Evolutionary conservation across 208 protist genomes (phyloP).

Genomic region (Zelonia costaricensis): DNA sequence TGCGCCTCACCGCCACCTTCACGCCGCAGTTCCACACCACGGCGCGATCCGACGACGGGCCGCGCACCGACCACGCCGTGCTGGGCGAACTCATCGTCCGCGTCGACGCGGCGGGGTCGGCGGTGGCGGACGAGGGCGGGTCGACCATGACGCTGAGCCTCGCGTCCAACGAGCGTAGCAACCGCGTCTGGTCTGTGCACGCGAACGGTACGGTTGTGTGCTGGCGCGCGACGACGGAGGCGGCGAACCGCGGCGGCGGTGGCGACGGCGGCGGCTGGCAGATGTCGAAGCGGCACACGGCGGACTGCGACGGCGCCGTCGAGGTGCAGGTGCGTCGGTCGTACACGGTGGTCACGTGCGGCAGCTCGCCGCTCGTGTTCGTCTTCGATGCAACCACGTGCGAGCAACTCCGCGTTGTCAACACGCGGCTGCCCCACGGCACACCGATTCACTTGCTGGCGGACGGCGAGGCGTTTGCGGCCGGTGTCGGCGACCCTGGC

Average conservation of each 20-base stretch:
- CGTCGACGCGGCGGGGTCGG: slow-evolving; percentile 22
- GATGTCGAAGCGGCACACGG: slow-evolving; percentile 56
- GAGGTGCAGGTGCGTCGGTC: slow-evolving; percentile 45
- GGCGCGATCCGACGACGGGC: not conserved
- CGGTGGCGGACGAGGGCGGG: slow-evolving; percentile 5
- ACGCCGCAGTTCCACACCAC: slow-evolving; percentile 10
- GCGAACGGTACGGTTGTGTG: slow-evolving; percentile 57
- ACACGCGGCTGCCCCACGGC: slow-evolving; percentile 37
- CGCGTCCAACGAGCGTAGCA: slow-evolving; percentile 49
- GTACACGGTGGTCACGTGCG: slow-evolving; percentile 61
- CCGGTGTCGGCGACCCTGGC: slow-evolving; percentile 32
- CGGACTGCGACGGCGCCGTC: slow-evolving; percentile 49
- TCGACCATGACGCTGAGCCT: slow-evolving; percentile 47
- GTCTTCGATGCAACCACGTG: slow-evolving; percentile 58
- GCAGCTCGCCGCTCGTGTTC: slow-evolving; percentile 47
- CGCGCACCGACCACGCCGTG: not conserved
- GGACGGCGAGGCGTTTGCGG: slow-evolving; percentile 72
- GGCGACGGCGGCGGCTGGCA: slow-evolving; percentile 28
- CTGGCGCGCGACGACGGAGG: slow-evolving; percentile 58
- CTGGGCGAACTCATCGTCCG: slow-evolving; percentile 32
- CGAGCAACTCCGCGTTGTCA: slow-evolving; percentile 50
- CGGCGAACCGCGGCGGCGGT: not conserved
- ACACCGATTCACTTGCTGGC: slow-evolving; percentile 48
- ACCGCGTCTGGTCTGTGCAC: slow-evolving; percentile 76
- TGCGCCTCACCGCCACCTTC: slow-evolving; percentile 37